These are phyloP conservation scores for Pythium grandisporangium DNA, from an alignment of 352 stramenopile species.

Conservation along the genomic window DNA sequence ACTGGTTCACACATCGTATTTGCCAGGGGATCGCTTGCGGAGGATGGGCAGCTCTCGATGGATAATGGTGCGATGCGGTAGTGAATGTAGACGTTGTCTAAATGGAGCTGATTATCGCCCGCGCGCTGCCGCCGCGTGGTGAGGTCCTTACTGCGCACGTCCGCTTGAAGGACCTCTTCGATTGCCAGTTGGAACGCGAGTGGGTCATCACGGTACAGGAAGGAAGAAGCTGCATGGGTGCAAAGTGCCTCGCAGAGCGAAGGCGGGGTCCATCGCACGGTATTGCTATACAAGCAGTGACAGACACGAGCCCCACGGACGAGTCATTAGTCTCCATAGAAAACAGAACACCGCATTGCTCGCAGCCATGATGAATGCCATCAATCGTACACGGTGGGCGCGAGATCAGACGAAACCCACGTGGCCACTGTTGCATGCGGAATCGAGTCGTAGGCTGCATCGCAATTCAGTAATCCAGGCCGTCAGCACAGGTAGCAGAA, in stretches of 20 bases:
- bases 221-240: slow-evolving; percentile 25
- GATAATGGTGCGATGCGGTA: slow-evolving; percentile 28
- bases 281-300: slow-evolving; percentile 1
- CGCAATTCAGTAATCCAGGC: no score
- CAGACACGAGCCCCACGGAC: no score
- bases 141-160: slow-evolving; percentile 72
- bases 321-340: no score
- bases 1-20: no score
- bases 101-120: slow-evolving; percentile 27
- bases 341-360: no score
- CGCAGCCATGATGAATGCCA: no score
- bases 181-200: slow-evolving; percentile 31
- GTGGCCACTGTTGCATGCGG: slow-evolving; percentile 2
- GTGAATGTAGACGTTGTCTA: slow-evolving; percentile 46
- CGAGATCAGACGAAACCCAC: slow-evolving; percentile 14
- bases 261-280: slow-evolving; percentile 34
- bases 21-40: no score
- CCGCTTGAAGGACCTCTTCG: slow-evolving; percentile 55
- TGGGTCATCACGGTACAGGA: slow-evolving; percentile 25
- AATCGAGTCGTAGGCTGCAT: slow-evolving; percentile 12
- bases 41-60: no score
- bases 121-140: slow-evolving; percentile 34
- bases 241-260: slow-evolving; percentile 16
- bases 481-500: no score
- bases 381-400: slow-evolving; percentile 7